Evolutionary conservation across 805 yeast species (phyloP).

Genomic region (Metschnikowia chrysomelidarum): DNA sequence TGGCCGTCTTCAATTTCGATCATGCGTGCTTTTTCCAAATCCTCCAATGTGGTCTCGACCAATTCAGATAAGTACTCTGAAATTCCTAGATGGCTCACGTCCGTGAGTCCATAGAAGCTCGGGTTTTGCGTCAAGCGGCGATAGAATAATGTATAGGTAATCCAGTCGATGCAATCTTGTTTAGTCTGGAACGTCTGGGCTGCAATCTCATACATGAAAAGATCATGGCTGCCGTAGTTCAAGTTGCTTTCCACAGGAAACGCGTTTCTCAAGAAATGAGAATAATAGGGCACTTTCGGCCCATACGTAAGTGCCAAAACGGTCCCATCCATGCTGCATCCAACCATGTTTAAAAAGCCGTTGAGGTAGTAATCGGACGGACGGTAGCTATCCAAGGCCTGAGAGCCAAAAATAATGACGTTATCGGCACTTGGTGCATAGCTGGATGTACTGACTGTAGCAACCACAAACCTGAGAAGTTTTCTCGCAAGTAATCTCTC

Average conservation of each 20-base stretch:
- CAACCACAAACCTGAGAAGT: slow-evolving; percentile 55
- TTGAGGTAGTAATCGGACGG: slow-evolving; percentile 57
- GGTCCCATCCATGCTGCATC: slow-evolving; percentile 32
- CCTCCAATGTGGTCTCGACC: slow-evolving; percentile 68
- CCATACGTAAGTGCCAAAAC: slow-evolving; percentile 58
- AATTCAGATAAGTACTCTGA: slow-evolving; percentile 83
- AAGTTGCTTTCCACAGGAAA: slow-evolving; percentile 83
- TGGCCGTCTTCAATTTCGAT: slow-evolving; percentile 53
- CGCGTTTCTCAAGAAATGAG: slow-evolving; percentile 67
- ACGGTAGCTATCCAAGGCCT: slow-evolving; percentile 49
- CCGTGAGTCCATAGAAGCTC: slow-evolving; percentile 78
- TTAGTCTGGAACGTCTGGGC: slow-evolving; percentile 58
- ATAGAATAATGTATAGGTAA: slow-evolving; percentile 81
- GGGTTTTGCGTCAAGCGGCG: slow-evolving; percentile 81
- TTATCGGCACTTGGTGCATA: slow-evolving; percentile 51
- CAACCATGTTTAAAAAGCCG: slow-evolving; percentile 65
- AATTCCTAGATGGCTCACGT: slow-evolving; percentile 61
- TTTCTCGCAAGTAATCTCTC: slow-evolving; percentile 51
- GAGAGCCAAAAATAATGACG: slow-evolving; percentile 71
- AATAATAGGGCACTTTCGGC: slow-evolving; percentile 59
- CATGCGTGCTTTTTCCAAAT: slow-evolving; percentile 57
- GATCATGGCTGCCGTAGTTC: slow-evolving; percentile 58
- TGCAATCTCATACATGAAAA: slow-evolving; percentile 71
- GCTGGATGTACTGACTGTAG: slow-evolving; percentile 54
- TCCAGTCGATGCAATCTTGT: slow-evolving; percentile 90